Evolutionary conservation across 225 moss, liverwort and hornwort species (phyloP), one percentile per base, ranked within the genome.

Genomic region (Asterella californica): DNA sequence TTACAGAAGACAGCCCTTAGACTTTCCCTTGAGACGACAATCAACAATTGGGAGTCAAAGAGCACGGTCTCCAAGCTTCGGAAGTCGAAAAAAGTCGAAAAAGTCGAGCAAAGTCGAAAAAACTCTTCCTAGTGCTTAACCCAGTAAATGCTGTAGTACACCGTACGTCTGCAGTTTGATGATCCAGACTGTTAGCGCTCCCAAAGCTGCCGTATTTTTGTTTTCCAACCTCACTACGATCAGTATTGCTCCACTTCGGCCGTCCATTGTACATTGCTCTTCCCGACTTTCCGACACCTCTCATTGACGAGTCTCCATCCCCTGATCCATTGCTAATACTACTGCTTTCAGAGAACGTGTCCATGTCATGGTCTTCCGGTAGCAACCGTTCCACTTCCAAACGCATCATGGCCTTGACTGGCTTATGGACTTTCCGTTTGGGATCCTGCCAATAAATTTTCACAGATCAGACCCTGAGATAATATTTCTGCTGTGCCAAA

Each of bases 341-440:
- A 77, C 95, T 92, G 84, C 82, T 91, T 70, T 95, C 95, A 63
- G 94, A 94, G 65, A 91, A 84, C 47, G 85, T 83, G 74, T 96
- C 96, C 80, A 90, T 64, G 63, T 94, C 96, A 85, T 79, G 86
- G 61, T 94, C 94, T 72, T 94, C 96, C 74, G 70, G 86, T 29
- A 85, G 79, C 71, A 94, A 85, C 80, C 89, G 83, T 85, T 94
- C 96, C 72, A 96, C 90, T 83, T 96, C 96, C 76, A 96, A 82
- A 70, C 91, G 92, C 72, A 96, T 77, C 15, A 89, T 92, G 29
- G 92, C 96, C 87, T 96, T 96, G 78, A 96, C 91, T 70, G 94
- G 88, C 86, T 96, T 96, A 83, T 94, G 94, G 34, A 91, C 85
- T 88, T 91, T 94, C 78, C 90, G 89, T 76, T 94, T 96, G 37